phyloP scores from a whole-genome alignment of 441 rosid species.

The Geranium incanum region DNA sequence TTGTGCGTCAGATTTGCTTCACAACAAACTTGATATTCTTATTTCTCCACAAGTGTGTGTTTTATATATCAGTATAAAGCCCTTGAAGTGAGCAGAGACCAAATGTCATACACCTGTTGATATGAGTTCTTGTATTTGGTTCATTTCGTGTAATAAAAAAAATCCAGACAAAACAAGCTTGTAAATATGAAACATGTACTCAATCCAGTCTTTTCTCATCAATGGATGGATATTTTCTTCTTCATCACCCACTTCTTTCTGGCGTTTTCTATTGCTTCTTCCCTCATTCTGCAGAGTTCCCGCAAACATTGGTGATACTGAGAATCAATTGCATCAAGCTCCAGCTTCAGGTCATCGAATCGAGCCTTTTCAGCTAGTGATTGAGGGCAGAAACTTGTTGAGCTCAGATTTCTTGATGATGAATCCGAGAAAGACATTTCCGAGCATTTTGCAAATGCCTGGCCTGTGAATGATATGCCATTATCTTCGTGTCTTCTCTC shows the following conservation, averaged over 20 bases:
- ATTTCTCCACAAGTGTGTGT: too few species aligned
- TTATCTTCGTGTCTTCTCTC: conserved; percentile 9
- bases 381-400: conserved; percentile 25
- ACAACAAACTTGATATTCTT: too few species aligned
- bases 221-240: conserved; percentile 25
- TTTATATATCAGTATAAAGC: too few species aligned
- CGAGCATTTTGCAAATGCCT: conserved; percentile 18
- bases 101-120: not conserved
- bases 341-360: conserved; percentile 38
- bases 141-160: too few species aligned
- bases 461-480: conserved; percentile 14
- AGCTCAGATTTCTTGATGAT: conserved; percentile 24
- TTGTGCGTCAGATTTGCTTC: too few species aligned
- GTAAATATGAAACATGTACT: too few species aligned
- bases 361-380: conserved; percentile 27
- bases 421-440: conserved; percentile 19
- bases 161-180: too few species aligned
- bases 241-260: conserved; percentile 42
- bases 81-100: not conserved
- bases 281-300: conserved; percentile 51
- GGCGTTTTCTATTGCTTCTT: conserved; percentile 52
- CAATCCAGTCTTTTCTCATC: not conserved
- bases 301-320: conserved; percentile 42
- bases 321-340: conserved; percentile 37
- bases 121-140: too few species aligned